Percentiles rank a stretch among this genome's conserved stretches.
Evolutionary conservation across 805 yeast species (phyloP).

Genomic region (fission yeast (Schizosaccharomyces pombe)): DNA sequence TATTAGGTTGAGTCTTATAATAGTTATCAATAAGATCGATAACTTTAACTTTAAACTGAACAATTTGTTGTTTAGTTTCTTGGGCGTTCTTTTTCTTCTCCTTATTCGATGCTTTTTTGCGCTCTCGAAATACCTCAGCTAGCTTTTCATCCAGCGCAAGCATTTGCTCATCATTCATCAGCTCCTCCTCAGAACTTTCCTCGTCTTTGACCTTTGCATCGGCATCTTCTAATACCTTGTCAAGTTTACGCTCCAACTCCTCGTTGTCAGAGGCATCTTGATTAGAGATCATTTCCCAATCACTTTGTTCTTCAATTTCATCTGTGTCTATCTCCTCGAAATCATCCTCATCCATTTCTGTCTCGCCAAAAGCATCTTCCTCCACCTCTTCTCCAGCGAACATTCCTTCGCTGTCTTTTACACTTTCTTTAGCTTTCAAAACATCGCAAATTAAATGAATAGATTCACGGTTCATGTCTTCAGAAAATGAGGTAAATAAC

Average conservation of each 20-base stretch:
- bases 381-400: constrained; percentile 18
- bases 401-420: constrained; percentile 38
- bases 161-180: constrained; percentile 94
- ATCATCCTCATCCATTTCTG: constrained; percentile 12
- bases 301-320: constrained; percentile 7
- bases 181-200: constrained; percentile 30
- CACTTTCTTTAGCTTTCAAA: constrained; percentile 42
- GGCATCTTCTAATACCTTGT: neutral
- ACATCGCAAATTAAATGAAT: constrained; percentile 31
- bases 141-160: constrained; percentile 74
- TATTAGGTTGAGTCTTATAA: constrained; percentile 22
- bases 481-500: constrained; percentile 35
- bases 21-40: constrained; percentile 55
- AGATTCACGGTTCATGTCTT: constrained; percentile 22
- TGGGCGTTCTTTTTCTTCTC: constrained; percentile 36
- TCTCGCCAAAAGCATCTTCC: constrained; percentile 12
- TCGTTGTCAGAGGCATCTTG: constrained; percentile 7
- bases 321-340: constrained; percentile 10
- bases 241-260: constrained; percentile 9
- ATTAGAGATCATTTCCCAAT: constrained; percentile 1
- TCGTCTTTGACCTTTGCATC: constrained; percentile 1
- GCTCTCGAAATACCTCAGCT: constrained; percentile 60
- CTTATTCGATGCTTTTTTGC: constrained; percentile 46
- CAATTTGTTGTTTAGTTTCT: constrained; percentile 59
- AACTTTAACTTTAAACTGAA: constrained; percentile 53